A percentile compares a stretch with the other conserved stretches of the same genome.
Evolutionary conservation across 2,329 filamentous ascomycete species (phyloP).

Genomic region (Claviceps monticola): DNA sequence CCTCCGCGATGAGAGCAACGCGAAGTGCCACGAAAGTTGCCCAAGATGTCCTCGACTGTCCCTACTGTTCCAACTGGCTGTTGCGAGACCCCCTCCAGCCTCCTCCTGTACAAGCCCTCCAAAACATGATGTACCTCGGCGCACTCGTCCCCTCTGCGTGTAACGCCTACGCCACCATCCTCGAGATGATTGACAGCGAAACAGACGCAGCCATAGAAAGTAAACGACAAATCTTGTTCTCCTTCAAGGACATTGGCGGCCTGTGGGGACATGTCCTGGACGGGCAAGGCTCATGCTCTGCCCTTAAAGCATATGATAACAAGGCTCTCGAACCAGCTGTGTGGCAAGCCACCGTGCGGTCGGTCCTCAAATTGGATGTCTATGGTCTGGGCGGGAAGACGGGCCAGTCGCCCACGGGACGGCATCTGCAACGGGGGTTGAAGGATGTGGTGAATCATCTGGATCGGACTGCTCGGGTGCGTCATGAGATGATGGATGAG

Average conservation of each 20-base stretch:
- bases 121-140: constrained; percentile 45
- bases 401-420: constrained; percentile 1
- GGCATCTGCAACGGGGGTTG: no score
- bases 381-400: constrained; percentile 31
- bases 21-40: constrained; percentile 34
- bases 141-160: constrained; percentile 40
- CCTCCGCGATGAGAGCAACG: constrained; percentile 32
- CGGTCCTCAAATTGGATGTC: constrained; percentile 41
- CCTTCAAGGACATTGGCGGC: constrained; percentile 19
- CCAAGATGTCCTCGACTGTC: constrained; percentile 38
- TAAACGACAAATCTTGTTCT: constrained; percentile 29
- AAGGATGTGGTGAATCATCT: no score
- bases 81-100: constrained; percentile 19
- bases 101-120: constrained; percentile 35
- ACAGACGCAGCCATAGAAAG: constrained; percentile 28
- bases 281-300: neutral
- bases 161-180: constrained; percentile 18
- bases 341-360: constrained; percentile 41
- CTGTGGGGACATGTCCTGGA: neutral
- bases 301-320: constrained; percentile 16
- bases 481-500: no score
- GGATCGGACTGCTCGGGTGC: no score
- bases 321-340: constrained; percentile 34
- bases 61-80: constrained; percentile 29
- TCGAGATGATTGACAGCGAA: constrained; percentile 41